Evolutionary conservation across 192 early-diverging fungal species (phyloP).

Genomic region (Backusella parvicylindrica): DNA sequence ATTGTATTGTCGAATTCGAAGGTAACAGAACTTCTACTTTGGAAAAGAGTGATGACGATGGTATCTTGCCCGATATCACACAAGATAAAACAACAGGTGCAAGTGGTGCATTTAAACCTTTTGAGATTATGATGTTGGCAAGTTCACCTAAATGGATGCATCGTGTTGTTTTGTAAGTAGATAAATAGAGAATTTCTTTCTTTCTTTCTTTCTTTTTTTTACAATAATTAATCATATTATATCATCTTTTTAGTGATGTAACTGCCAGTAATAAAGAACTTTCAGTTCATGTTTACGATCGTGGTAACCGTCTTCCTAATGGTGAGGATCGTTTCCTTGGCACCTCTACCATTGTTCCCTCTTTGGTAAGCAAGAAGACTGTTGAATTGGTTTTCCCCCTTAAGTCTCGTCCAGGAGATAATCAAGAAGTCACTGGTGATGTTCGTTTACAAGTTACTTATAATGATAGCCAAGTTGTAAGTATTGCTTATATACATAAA

Average conservation of each 20-base stretch:
- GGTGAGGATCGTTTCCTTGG: conserved; percentile 40
- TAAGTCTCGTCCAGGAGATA: conserved; percentile 4
- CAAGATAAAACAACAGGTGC: not conserved
- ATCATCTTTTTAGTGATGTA: conserved; percentile 32
- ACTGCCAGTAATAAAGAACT: conserved; percentile 35
- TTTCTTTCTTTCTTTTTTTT: too few relatives aligned
- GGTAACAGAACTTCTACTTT: conserved; percentile 36
- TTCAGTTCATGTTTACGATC: conserved; percentile 37
- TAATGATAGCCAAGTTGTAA: conserved; percentile 12
- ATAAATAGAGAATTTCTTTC: not conserved
- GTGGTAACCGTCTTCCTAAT: conserved; percentile 24
- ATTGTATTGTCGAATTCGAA: conserved; percentile 40
- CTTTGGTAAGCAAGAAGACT: conserved; percentile 35
- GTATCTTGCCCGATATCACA: not conserved
- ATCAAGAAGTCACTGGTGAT: conserved; percentile 37
- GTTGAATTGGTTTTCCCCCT: conserved; percentile 35
- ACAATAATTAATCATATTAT: not conserved
- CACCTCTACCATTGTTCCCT: conserved; percentile 39
- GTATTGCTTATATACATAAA: not conserved
- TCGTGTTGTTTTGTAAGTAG: conserved; percentile 35
- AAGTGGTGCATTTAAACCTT: conserved; percentile 25
- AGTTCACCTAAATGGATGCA: conserved; percentile 45
- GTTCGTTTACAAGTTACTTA: conserved; percentile 45
- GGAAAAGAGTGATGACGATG: conserved; percentile 4
- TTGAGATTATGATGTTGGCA: conserved; percentile 35